A percentile compares a stretch with the other conserved stretches of the same genome.
phyloP scores from a whole-genome alignment of 2,329 filamentous ascomycete genomes.

The Blastomyces parvus region DNA sequence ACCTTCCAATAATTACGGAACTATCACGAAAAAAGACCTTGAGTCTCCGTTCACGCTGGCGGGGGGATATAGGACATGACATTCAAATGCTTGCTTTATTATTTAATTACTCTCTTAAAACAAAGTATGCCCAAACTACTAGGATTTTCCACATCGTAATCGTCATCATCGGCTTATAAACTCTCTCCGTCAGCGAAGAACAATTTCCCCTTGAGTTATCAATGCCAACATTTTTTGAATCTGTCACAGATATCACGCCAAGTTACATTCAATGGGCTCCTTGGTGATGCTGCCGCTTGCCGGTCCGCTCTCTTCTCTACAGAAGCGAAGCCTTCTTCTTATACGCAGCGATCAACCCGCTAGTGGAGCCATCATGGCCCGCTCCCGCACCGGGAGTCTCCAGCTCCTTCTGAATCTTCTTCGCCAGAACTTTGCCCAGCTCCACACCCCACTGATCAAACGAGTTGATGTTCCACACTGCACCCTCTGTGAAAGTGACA shows the following conservation, averaged over 20 bases:
- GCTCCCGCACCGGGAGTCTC: slow-evolving; percentile 62
- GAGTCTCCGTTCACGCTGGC: neutral
- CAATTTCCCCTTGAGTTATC: neutral
- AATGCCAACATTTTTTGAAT: neutral
- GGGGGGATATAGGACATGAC: no score
- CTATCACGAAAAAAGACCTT: neutral
- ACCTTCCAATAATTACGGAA: no score
- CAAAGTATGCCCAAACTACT: neutral
- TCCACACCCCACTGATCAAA: slow-evolving; percentile 99
- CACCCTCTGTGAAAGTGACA: slow-evolving; percentile 93
- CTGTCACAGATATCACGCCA: neutral
- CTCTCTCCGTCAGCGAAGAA: neutral
- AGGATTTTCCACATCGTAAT: neutral
- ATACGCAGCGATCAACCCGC: slow-evolving; percentile 81
- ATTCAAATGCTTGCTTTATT: neutral
- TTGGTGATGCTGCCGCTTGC: neutral
- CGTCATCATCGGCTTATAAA: neutral
- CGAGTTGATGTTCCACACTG: slow-evolving; percentile 98
- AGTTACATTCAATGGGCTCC: neutral
- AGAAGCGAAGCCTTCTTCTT: slow-evolving; percentile 56
- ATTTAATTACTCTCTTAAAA: neutral
- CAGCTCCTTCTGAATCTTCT: slow-evolving; percentile 80
- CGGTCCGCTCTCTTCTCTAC: slow-evolving; percentile 1
- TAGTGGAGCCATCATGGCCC: slow-evolving; percentile 79
- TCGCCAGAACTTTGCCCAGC: slow-evolving; percentile 90